Conservation (phyloP, 1,284 basidiomycete species). For the Ceratobasidium sp. region DNA sequence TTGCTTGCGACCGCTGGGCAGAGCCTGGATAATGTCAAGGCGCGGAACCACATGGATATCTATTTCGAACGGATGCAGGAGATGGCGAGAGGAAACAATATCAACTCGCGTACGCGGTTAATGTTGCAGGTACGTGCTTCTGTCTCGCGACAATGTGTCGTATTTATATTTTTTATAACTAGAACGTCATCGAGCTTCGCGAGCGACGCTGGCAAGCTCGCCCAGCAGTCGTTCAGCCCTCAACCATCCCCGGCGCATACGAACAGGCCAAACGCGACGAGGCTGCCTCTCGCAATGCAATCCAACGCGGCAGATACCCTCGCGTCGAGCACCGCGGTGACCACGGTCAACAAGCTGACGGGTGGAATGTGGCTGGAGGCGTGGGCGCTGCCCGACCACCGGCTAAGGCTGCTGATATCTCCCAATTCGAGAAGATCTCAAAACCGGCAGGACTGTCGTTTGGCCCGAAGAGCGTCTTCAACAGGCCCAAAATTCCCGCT, state of each 20-base stretch:
- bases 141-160: not conserved
- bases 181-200: constrained; percentile 66
- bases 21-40: constrained; percentile 60
- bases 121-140: constrained; percentile 62
- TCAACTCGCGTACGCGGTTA: constrained; percentile 64
- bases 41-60: constrained; percentile 60
- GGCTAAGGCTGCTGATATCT: constrained; percentile 85
- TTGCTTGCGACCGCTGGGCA: constrained; percentile 65
- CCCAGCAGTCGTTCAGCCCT: constrained; percentile 69
- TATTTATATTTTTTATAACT: constrained; percentile 4
- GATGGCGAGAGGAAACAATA: constrained; percentile 56
- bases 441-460: constrained; percentile 68
- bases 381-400: constrained; percentile 62
- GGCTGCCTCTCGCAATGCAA: constrained; percentile 53
- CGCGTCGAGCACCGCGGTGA: constrained; percentile 79
- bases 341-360: constrained; percentile 65
- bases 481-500: constrained; percentile 56
- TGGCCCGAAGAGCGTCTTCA: constrained; percentile 82
- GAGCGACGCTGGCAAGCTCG: constrained; percentile 49
- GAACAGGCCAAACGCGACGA: constrained; percentile 67
- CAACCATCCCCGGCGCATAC: constrained; percentile 87
- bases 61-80: constrained; percentile 63
- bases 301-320: constrained; percentile 81
- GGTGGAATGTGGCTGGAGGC: constrained; percentile 82
- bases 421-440: constrained; percentile 80